phyloP scores from a whole-genome alignment of 1,284 basidiomycete species.

The Mixia osmundae region DNA sequence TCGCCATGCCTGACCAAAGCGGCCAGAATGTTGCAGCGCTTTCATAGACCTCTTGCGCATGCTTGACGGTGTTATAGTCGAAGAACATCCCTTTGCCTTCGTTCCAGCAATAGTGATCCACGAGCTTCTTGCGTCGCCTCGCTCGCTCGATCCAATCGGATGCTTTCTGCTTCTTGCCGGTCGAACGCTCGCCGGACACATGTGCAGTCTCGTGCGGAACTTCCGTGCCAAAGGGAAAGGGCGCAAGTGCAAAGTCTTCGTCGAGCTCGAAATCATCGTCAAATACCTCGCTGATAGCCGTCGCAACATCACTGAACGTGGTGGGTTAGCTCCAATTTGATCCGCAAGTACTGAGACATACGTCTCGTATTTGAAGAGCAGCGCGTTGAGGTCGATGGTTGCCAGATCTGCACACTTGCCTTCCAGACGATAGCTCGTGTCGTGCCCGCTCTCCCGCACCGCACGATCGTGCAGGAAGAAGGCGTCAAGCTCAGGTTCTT shows the following conservation, averaged over 20 bases:
- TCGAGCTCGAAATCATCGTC: conserved; percentile 72
- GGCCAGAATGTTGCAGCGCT: conserved; percentile 89
- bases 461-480: conserved; percentile 81
- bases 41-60: conserved; percentile 82
- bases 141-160: conserved; percentile 80
- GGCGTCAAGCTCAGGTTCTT: conserved; percentile 76
- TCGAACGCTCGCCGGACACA: conserved; percentile 2
- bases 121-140: conserved; percentile 50
- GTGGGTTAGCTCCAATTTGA: background rate
- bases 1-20: conserved; percentile 90
- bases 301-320: conserved; percentile 15
- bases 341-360: conserved; percentile 26
- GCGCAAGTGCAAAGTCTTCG: conserved; percentile 72
- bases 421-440: conserved; percentile 92
- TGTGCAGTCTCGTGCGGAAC: conserved; percentile 9
- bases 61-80: conserved; percentile 78
- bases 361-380: conserved; percentile 68
- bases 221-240: conserved; percentile 65
- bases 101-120: conserved; percentile 89
- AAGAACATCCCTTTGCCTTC: conserved; percentile 84
- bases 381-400: conserved; percentile 81
- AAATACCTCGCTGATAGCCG: conserved; percentile 75
- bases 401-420: conserved; percentile 77
- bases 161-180: conserved; percentile 35
- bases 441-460: conserved; percentile 41